phyloP scores from a whole-genome alignment of 768 basidiomycete genomes.

The Auriscalpium orientale region DNA sequence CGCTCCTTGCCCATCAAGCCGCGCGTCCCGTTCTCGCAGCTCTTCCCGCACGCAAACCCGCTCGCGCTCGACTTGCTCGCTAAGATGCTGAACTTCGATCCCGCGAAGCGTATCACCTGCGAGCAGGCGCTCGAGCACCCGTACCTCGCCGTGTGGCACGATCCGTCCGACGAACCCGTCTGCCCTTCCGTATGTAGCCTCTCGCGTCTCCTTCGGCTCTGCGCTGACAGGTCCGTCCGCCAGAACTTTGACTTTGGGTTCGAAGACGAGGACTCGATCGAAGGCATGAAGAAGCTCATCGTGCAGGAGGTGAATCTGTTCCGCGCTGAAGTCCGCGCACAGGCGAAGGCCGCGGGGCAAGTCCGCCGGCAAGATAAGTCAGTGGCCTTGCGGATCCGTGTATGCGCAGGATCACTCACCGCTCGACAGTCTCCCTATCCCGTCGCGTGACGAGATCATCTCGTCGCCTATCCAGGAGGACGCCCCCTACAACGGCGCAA shows the following conservation, averaged over 20 bases:
- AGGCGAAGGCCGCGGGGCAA: constrained; percentile 65
- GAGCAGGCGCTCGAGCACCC: constrained; percentile 94
- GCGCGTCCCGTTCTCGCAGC: constrained; percentile 80
- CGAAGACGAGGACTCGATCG: constrained; percentile 93
- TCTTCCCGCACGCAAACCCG: constrained; percentile 93
- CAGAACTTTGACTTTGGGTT: constrained; percentile 95
- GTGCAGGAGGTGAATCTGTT: constrained; percentile 88
- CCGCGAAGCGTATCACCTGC: constrained; percentile 92
- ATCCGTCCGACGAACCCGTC: constrained; percentile 87
- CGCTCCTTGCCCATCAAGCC: constrained; percentile 97
- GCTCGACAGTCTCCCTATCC: constrained; percentile 60
- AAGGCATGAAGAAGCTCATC: constrained; percentile 95
- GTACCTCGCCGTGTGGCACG: constrained; percentile 96
- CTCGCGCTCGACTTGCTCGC: constrained; percentile 88
- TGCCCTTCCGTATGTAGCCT: constrained; percentile 57
- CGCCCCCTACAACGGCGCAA: constrained; percentile 53
- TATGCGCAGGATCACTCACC: not conserved
- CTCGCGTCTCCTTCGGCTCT: not conserved
- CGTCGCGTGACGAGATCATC: constrained; percentile 73
- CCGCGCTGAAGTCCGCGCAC: constrained; percentile 83
- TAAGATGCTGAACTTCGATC: constrained; percentile 92
- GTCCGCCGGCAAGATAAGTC: constrained; percentile 75
- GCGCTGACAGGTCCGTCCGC: not conserved
- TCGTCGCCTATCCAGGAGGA: constrained; percentile 66
- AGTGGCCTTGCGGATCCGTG: constrained; percentile 6